phyloP scores from a whole-genome alignment of 1,139 yeast species.

The Schwanniomyces etchellsii region DNA sequence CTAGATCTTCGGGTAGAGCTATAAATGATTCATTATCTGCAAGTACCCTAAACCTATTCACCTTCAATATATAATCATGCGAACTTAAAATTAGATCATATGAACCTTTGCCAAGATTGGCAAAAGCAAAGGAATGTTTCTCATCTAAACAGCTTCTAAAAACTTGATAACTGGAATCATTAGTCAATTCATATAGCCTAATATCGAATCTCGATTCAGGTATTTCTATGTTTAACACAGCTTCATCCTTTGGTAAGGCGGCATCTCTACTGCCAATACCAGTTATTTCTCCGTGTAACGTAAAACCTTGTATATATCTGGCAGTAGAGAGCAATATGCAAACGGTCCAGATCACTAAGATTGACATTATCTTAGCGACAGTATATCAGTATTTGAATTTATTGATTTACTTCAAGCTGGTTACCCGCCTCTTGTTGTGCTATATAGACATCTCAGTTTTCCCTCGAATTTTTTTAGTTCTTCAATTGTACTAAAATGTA shows the following conservation, averaged over 20 bases:
- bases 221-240: constrained; percentile 30
- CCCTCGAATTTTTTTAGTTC: constrained; percentile 1
- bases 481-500: constrained; percentile 41
- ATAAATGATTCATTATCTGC: constrained; percentile 13
- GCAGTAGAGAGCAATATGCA: too few relatives aligned
- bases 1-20: constrained; percentile 21
- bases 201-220: constrained; percentile 30
- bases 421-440: constrained; percentile 9
- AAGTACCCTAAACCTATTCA: constrained; percentile 21
- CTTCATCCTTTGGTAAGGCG: background rate
- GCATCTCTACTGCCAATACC: background rate
- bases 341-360: too few relatives aligned
- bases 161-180: constrained; percentile 7
- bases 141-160: constrained; percentile 17
- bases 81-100: constrained; percentile 31
- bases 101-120: constrained; percentile 22
- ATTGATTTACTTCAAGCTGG: background rate
- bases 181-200: constrained; percentile 15
- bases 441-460: constrained; percentile 2
- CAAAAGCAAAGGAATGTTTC: constrained; percentile 21
- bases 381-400: too few relatives aligned
- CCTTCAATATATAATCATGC: constrained; percentile 29
- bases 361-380: too few relatives aligned
- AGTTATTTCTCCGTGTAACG: background rate
- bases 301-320: too few relatives aligned